Conservation (phyloP, 2,329 filamentous ascomycete genomes). For the Lasiodiplodia sp. region DNA sequence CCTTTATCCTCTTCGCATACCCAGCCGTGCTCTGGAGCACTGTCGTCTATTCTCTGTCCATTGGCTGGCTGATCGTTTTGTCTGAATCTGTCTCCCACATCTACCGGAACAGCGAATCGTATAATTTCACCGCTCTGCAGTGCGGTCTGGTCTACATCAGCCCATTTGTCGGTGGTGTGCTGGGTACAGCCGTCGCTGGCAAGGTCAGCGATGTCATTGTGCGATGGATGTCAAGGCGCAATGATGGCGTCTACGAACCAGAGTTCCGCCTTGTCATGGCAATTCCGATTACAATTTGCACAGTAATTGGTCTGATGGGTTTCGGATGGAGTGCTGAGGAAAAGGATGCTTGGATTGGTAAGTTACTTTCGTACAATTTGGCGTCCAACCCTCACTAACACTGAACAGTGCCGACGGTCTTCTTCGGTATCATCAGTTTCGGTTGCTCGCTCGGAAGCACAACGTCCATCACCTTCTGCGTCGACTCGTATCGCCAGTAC, state of each 20-base stretch:
- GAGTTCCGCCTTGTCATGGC: constrained; percentile 93
- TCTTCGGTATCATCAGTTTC: constrained; percentile 92
- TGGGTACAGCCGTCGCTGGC: constrained; percentile 91
- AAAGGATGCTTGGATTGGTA: constrained; percentile 75
- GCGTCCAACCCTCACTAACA: neutral
- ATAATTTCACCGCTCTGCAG: constrained; percentile 82
- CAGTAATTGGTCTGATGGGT: constrained; percentile 86
- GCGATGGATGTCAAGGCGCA: constrained; percentile 78
- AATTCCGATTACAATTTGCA: constrained; percentile 77
- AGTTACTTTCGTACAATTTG: neutral
- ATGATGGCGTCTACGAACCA: constrained; percentile 94
- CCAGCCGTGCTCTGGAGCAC: constrained; percentile 90
- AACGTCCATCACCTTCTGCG: constrained; percentile 90
- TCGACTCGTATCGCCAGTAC: constrained; percentile 92
- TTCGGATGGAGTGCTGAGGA: constrained; percentile 91
- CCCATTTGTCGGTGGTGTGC: constrained; percentile 84
- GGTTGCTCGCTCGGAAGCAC: constrained; percentile 90
- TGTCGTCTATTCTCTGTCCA: constrained; percentile 82
- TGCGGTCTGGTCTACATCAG: constrained; percentile 89
- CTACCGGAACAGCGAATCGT: constrained; percentile 72
- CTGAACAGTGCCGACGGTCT: constrained; percentile 76
- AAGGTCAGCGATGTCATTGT: constrained; percentile 87
- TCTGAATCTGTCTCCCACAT: constrained; percentile 86
- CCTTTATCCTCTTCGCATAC: constrained; percentile 86
- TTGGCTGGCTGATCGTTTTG: constrained; percentile 95